These are phyloP conservation scores for Ceratobasidium sp. DNA, from an alignment of 1,284 basidiomycete genomes.

Conservation along the genomic window DNA sequence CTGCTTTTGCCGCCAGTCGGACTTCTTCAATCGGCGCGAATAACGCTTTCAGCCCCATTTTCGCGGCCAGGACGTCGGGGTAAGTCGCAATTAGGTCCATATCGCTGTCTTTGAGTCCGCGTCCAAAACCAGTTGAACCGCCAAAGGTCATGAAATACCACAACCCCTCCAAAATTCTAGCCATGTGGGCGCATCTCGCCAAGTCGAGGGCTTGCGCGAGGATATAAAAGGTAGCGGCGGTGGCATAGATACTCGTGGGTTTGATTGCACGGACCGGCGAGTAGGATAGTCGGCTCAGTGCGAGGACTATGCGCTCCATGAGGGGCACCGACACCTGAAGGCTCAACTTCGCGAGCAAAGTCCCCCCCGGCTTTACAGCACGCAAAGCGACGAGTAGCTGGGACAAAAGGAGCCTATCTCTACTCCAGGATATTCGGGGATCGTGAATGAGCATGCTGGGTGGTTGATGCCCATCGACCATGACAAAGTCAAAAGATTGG, in stretches of 20 bases:
- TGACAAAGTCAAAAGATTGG: slow-evolving; percentile 48
- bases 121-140: slow-evolving; percentile 17
- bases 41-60: neutral
- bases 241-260: slow-evolving; percentile 49
- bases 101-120: slow-evolving; percentile 15
- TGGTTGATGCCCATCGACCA: slow-evolving; percentile 52
- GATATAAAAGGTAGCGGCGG: slow-evolving; percentile 48
- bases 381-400: slow-evolving; percentile 50
- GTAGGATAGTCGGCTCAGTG: slow-evolving; percentile 44
- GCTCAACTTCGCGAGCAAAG: slow-evolving; percentile 50
- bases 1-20: slow-evolving; percentile 10
- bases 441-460: slow-evolving; percentile 13
- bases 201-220: slow-evolving; percentile 3
- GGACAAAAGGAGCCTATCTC: slow-evolving; percentile 47
- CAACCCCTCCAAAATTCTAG: slow-evolving; percentile 18
- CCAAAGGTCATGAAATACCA: slow-evolving; percentile 38
- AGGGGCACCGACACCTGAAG: slow-evolving; percentile 48
- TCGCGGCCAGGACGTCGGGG: slow-evolving; percentile 7
- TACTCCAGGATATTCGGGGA: slow-evolving; percentile 44
- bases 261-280: slow-evolving; percentile 44
- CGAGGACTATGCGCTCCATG: slow-evolving; percentile 49
- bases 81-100: slow-evolving; percentile 30
- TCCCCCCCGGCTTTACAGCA: slow-evolving; percentile 47
- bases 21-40: slow-evolving; percentile 33
- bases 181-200: neutral